Evolutionary conservation across 2,329 filamentous ascomycete species (phyloP).

Genomic region (Penicillium sp.): DNA sequence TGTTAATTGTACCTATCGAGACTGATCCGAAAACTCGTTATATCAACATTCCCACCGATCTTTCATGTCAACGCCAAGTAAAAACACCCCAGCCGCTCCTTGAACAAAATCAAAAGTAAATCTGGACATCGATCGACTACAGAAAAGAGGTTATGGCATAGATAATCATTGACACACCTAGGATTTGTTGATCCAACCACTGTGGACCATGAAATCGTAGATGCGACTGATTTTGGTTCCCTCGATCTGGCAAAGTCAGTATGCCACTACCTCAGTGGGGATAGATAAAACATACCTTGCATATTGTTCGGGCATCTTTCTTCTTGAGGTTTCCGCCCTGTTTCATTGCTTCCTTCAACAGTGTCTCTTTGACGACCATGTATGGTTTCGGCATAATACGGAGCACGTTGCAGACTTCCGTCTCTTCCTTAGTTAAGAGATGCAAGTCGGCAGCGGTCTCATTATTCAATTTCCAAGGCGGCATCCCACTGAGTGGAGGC

Average conservation of each 20-base stretch:
- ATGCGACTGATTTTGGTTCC: slow-evolving; percentile 80
- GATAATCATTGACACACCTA: slow-evolving; percentile 39
- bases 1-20: neutral
- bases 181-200: slow-evolving; percentile 87
- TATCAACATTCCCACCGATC: slow-evolving; percentile 15
- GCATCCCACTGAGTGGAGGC: slow-evolving; percentile 49
- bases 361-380: slow-evolving; percentile 86
- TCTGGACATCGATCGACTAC: slow-evolving; percentile 20
- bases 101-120: slow-evolving; percentile 13
- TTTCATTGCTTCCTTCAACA: slow-evolving; percentile 89
- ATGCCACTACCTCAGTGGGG: neutral
- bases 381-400: slow-evolving; percentile 93
- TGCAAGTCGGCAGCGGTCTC: slow-evolving; percentile 79
- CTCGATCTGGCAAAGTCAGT: slow-evolving; percentile 62
- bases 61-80: slow-evolving; percentile 18
- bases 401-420: slow-evolving; percentile 80
- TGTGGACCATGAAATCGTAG: slow-evolving; percentile 93
- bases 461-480: slow-evolving; percentile 65
- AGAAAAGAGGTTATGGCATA: neutral
- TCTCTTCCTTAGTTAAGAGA: slow-evolving; percentile 79
- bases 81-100: slow-evolving; percentile 12
- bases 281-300: slow-evolving; percentile 49
- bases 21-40: slow-evolving; percentile 3
- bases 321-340: slow-evolving; percentile 87
- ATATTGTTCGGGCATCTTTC: slow-evolving; percentile 88